Conservation (phyloP, 1,284 basidiomycete species). For the Bjerkandera adusta region DNA sequence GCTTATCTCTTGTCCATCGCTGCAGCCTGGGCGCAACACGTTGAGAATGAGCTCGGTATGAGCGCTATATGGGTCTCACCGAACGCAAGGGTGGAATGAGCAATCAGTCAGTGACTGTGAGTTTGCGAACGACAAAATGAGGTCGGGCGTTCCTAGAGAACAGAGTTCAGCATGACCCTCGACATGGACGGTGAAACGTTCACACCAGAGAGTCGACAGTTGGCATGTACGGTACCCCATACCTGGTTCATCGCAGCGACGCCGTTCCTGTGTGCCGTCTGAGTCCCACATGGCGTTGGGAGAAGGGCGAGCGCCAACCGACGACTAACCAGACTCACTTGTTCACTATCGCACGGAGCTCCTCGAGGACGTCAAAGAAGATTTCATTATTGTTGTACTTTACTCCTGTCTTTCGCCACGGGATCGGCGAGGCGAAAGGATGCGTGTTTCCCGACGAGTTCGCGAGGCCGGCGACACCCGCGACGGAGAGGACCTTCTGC, state of each 20-base stretch:
- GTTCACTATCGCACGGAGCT: conserved; percentile 81
- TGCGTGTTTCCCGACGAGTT: conserved; percentile 42
- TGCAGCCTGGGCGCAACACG: conserved; percentile 51
- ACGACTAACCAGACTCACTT: conserved; percentile 46
- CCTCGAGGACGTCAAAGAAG: conserved; percentile 89
- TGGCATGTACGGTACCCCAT: conserved; percentile 80
- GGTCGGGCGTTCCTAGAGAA: conserved; percentile 80
- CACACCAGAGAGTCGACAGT: conserved; percentile 77
- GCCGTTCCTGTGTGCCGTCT: conserved; percentile 56
- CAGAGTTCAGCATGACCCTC: conserved; percentile 1
- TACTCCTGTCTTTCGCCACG: conserved; percentile 88
- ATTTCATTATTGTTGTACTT: conserved; percentile 91
- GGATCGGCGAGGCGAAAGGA: conserved; percentile 90
- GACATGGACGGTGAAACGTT: background rate
- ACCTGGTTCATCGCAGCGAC: conserved; percentile 71
- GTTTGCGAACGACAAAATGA: conserved; percentile 80
- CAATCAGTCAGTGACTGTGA: conserved; percentile 73
- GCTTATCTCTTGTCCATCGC: conserved; percentile 78
- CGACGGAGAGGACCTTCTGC: conserved; percentile 64
- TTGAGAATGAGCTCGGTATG: background rate
- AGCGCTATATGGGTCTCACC: conserved; percentile 45
- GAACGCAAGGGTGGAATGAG: conserved; percentile 89
- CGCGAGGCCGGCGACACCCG: conserved; percentile 47
- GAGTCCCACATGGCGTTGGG: background rate
- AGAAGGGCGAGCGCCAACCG: background rate